These are phyloP conservation scores for Tricholoma matsutake DNA, from an alignment of 768 basidiomycete genomes.

Conservation along the genomic window DNA sequence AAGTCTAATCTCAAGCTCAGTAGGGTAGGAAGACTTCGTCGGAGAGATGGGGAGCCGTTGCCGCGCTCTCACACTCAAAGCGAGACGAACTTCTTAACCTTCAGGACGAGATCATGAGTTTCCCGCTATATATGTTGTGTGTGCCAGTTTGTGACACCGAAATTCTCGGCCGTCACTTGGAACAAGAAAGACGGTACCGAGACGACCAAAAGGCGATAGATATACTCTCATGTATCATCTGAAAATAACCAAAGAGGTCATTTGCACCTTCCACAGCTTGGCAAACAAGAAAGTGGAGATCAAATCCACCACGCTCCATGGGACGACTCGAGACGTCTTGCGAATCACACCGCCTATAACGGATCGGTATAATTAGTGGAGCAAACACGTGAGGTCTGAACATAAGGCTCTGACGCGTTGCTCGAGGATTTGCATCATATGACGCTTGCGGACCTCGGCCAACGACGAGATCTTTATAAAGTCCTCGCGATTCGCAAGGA, in stretches of 20 bases:
- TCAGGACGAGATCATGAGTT: background rate
- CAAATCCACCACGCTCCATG: background rate
- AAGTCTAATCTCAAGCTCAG: background rate
- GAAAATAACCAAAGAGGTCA: background rate
- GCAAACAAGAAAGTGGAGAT: background rate
- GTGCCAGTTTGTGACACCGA: background rate
- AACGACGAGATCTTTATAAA: no score
- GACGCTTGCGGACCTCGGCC: background rate
- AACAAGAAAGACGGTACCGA: background rate
- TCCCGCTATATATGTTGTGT: background rate
- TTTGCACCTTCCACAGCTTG: no score
- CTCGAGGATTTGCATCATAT: no score
- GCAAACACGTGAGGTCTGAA: no score
- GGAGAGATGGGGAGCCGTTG: constrained; percentile 2
- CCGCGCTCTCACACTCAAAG: background rate
- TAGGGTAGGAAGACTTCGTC: constrained; percentile 4
- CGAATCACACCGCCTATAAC: background rate
- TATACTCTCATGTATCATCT: background rate
- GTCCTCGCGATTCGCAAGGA: background rate
- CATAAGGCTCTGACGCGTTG: no score
- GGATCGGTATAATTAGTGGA: no score
- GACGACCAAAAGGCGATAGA: background rate
- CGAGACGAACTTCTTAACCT: background rate
- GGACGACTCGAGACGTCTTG: background rate
- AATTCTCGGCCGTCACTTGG: background rate